Percentiles rank a stretch among this genome's conserved stretches.
Evolutionary conservation across 1,139 yeast genomes (phyloP).

Genomic region (Zygosaccharomyces sapae): DNA sequence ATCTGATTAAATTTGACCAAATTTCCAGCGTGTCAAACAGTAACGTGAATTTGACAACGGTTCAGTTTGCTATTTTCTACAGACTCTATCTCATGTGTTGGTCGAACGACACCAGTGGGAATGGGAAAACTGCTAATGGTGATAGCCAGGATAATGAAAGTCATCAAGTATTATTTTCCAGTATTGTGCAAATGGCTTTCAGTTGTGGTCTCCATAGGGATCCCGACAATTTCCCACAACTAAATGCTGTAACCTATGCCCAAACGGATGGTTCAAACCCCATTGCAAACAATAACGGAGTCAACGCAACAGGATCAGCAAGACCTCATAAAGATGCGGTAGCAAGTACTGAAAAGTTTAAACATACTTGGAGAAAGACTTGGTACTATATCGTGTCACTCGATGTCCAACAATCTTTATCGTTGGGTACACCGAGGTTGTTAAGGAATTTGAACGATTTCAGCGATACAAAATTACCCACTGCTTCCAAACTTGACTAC

Average conservation of each 20-base stretch:
- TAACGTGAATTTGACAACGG: constrained; percentile 39
- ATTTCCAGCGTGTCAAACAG: constrained; percentile 35
- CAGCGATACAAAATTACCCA: constrained; percentile 39
- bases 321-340: constrained; percentile 28
- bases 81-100: constrained; percentile 47
- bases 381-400: constrained; percentile 44
- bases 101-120: constrained; percentile 39
- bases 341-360: constrained; percentile 33
- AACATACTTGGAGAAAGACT: constrained; percentile 45
- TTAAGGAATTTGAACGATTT: constrained; percentile 33
- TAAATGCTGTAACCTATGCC: constrained; percentile 24
- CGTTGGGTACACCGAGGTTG: constrained; percentile 43
- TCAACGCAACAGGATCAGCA: constrained; percentile 7
- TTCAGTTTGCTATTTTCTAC: constrained; percentile 48
- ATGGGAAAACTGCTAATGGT: constrained; percentile 25
- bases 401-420: constrained; percentile 44
- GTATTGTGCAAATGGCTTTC: constrained; percentile 52
- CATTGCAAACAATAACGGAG: constrained; percentile 7
- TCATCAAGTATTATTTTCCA: constrained; percentile 41
- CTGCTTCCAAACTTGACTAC: constrained; percentile 36
- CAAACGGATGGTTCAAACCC: constrained; percentile 16
- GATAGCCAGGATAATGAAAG: constrained; percentile 46
- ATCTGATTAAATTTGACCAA: constrained; percentile 34
- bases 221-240: constrained; percentile 44
- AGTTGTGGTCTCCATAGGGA: constrained; percentile 53